Base-by-base conservation (phyloP, 768 basidiomycete genomes). In the Kwoniella sp. region DNA sequence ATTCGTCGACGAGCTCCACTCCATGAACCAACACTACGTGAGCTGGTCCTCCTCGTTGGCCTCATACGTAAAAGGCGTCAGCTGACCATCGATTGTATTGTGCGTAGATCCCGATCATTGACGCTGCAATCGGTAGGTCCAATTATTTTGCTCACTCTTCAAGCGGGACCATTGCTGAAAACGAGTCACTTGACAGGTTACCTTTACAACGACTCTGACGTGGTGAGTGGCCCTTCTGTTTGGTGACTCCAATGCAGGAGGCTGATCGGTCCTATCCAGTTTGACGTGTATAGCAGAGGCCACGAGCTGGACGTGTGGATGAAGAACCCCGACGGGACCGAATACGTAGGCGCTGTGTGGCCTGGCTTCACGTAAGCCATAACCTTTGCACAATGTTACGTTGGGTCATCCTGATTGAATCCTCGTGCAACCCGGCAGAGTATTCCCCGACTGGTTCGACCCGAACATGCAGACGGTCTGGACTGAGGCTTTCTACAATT, bases 301-400 rank as follows among this genome's bases (percentile, higher is more conserved):
- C 79, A 81, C 22, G 86, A 87, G 67, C 58, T 69, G n/a, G 84
- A 86, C 54, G 85, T 87, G 0, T 91, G 87, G 78, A 85, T 92
- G 56, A 90, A 86, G 70, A 90, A 91, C 75, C 87, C 87, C 0
- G 87, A 91, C 71, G 87, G 87, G 0, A 84, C 87, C 38, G 85
- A 87, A 71, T 91, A 89, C 76, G 74, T 90, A 1, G 90, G 90
- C 12, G 84, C 87, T 73, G 89, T 79, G 2, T 78, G 77, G 77
- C 75, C 77, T 4, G 75, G 37, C 23, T 54, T 58, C 34, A 65
- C 66, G 41, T 45, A 17, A 45, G 41, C 20, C 20, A 20, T 3
- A 11, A 17, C 13, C 5, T 34, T 5, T 34, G 34, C 13, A 8
- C 20, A 8, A 17, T 4, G 4, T 45, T 9, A 11, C 17, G 17